Conservation (phyloP, 1,284 basidiomycete species). For the Hypsizygus ulmarius region DNA sequence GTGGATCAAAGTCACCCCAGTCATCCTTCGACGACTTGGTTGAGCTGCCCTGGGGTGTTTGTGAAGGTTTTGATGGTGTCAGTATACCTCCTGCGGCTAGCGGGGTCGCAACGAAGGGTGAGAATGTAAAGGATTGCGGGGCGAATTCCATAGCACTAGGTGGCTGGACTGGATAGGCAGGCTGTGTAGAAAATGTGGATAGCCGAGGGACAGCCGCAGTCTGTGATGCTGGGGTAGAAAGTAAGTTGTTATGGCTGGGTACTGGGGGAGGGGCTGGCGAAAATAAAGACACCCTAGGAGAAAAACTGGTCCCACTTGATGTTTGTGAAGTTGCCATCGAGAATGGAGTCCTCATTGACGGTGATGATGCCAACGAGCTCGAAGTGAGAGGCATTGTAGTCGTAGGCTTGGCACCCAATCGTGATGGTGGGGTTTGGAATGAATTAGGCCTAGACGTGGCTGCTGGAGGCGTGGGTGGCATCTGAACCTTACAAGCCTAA, state of each 20-base stretch:
- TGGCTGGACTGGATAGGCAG: slow-evolving; percentile 11
- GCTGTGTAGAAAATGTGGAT: slow-evolving; percentile 14
- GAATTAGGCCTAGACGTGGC: not conserved
- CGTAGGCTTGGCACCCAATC: not conserved
- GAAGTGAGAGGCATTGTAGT: not conserved
- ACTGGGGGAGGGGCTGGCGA: slow-evolving; percentile 1
- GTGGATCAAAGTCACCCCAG: slow-evolving; percentile 80
- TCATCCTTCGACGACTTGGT: slow-evolving; percentile 56
- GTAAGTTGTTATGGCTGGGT: slow-evolving; percentile 37
- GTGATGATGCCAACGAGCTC: slow-evolving; percentile 5
- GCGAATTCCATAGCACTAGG: slow-evolving; percentile 11
- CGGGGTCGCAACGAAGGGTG: slow-evolving; percentile 24
- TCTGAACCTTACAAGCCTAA: slow-evolving; percentile 12
- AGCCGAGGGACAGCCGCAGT: not conserved
- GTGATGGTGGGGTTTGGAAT: slow-evolving; percentile 3
- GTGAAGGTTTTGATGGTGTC: slow-evolving; percentile 55
- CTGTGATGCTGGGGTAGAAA: slow-evolving; percentile 28
- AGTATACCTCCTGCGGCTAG: slow-evolving; percentile 52
- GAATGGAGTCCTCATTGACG: slow-evolving; percentile 7
- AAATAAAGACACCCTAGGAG: slow-evolving; percentile 1
- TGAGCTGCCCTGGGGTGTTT: slow-evolving; percentile 43
- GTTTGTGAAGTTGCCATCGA: slow-evolving; percentile 3
- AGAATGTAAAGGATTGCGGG: slow-evolving; percentile 17
- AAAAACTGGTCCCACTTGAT: not conserved
- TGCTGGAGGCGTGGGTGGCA: slow-evolving; percentile 1